Percentiles rank a stretch among this genome's conserved stretches.
Evolutionary conservation across 345 rosid species (phyloP).

Genomic region (Adansonia digitata): DNA sequence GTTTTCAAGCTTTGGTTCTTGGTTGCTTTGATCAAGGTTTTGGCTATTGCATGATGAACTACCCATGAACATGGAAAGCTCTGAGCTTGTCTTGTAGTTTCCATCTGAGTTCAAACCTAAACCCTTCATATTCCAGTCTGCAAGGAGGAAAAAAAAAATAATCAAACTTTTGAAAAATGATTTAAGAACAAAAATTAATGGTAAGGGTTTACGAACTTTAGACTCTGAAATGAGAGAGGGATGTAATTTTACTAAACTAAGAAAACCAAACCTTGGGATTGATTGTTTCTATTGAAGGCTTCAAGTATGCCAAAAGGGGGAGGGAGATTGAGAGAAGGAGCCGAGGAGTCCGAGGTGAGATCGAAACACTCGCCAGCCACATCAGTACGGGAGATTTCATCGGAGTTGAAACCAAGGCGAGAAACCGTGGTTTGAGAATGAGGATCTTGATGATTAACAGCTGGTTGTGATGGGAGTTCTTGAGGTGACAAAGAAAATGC

Average conservation of each 20-base stretch:
- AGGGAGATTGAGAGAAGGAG: constrained; percentile 35
- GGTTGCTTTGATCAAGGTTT: constrained; percentile 10
- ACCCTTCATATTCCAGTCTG: constrained; percentile 66
- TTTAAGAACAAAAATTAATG: background rate
- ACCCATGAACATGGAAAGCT: constrained; percentile 26
- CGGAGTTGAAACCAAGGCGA: constrained; percentile 30
- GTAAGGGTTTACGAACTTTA: constrained; percentile 18
- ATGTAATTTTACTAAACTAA: background rate
- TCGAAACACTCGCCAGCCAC: constrained; percentile 48
- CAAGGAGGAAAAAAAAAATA: background rate
- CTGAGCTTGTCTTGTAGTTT: constrained; percentile 21
- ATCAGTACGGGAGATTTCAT: constrained; percentile 28
- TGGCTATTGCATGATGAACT: constrained; percentile 37
- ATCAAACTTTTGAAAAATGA: background rate
- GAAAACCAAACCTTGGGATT: constrained; percentile 43
- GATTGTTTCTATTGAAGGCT: constrained; percentile 52
- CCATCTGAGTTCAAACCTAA: constrained; percentile 28
- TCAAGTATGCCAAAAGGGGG: constrained; percentile 55
- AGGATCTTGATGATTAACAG: constrained; percentile 34
- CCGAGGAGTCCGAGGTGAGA: constrained; percentile 37
- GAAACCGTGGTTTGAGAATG: constrained; percentile 25
- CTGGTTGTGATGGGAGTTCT: constrained; percentile 39
- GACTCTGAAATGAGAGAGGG: constrained; percentile 13
- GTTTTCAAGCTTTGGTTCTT: constrained; percentile 70
- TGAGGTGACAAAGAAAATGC: constrained; percentile 75